These are phyloP conservation scores for Xylariomycetidae sp. DNA, from an alignment of 2,329 filamentous ascomycete genomes.

Conservation along the genomic window DNA sequence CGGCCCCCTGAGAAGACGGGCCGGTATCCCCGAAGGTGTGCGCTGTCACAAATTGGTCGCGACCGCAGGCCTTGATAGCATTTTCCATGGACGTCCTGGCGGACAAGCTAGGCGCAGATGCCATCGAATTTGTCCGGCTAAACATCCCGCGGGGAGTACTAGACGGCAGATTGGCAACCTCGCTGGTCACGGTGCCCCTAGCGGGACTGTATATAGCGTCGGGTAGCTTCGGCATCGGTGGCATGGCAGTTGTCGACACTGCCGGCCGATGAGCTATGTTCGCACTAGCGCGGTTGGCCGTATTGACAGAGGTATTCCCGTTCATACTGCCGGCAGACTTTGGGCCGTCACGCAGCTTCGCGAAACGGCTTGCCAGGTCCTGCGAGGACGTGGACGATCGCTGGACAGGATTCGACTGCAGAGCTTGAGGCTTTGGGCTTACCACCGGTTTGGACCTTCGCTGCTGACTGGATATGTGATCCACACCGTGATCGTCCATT, in stretches of 20 bases:
- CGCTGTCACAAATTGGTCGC: slow-evolving; percentile 31
- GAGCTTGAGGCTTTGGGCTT: slow-evolving; percentile 62
- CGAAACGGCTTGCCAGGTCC: slow-evolving; percentile 54
- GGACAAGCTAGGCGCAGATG: slow-evolving; percentile 29
- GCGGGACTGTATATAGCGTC: slow-evolving; percentile 77
- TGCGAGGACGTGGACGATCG: slow-evolving; percentile 32
- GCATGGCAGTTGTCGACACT: slow-evolving; percentile 47
- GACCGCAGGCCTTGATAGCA: slow-evolving; percentile 19
- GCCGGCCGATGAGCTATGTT: slow-evolving; percentile 35
- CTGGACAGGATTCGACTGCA: slow-evolving; percentile 57
- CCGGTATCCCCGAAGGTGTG: slow-evolving; percentile 28
- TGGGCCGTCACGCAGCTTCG: slow-evolving; percentile 45
- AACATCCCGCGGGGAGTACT: slow-evolving; percentile 61
- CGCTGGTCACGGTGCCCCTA: slow-evolving; percentile 63
- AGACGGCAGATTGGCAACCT: slow-evolving; percentile 60
- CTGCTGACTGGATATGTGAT: slow-evolving; percentile 1
- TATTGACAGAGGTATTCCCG: no score
- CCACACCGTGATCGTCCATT: no score
- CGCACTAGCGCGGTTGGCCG: neutral
- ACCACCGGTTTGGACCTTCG: slow-evolving; percentile 41
- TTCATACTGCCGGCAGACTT: no score
- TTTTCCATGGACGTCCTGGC: slow-evolving; percentile 25
- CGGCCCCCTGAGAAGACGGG: slow-evolving; percentile 37
- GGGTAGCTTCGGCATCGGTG: slow-evolving; percentile 63
- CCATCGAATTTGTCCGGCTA: slow-evolving; percentile 52